These are phyloP conservation scores for Piloderma croceum DNA, from an alignment of 768 basidiomycete species.

Conservation along the genomic window DNA sequence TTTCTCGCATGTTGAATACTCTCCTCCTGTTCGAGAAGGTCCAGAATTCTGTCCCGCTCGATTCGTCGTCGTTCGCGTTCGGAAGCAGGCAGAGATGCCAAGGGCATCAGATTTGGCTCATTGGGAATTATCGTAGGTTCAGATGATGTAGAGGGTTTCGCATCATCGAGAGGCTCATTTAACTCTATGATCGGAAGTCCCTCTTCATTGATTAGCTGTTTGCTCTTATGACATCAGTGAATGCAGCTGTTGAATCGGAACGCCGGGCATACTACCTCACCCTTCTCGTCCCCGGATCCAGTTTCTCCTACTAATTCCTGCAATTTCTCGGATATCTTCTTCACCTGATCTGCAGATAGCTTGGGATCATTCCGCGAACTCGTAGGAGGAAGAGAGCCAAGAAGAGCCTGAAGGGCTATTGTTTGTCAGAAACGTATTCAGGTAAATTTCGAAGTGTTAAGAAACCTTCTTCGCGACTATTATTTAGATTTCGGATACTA, in stretches of 20 bases:
- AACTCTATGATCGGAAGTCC: conserved; percentile 78
- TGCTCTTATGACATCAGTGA: conserved; percentile 17
- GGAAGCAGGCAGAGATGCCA: conserved; percentile 38
- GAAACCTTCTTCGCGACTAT: conserved; percentile 33
- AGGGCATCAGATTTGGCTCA: conserved; percentile 42
- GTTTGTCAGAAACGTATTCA: conserved; percentile 30
- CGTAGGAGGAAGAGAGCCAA: conserved; percentile 30
- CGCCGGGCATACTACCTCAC: conserved; percentile 49
- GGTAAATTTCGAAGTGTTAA: conserved; percentile 37
- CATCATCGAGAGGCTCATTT: conserved; percentile 45
- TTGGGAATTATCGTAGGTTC: conserved; percentile 19
- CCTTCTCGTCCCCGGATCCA: conserved; percentile 41
- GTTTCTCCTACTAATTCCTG: conserved; percentile 50
- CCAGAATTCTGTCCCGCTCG: conserved; percentile 61
- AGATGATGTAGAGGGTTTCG: conserved; percentile 12
- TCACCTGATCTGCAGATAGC: conserved; percentile 43
- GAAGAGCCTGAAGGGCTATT: conserved; percentile 36
- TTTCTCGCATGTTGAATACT: conserved; percentile 35
- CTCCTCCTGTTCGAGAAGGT: conserved; percentile 71
- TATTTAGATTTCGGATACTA: conserved; percentile 21
- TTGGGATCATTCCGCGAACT: conserved; percentile 22
- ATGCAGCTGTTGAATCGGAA: conserved; percentile 9
- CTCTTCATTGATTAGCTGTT: conserved; percentile 67
- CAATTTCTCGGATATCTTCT: conserved; percentile 54
- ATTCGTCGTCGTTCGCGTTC: conserved; percentile 47